Evolutionary conservation across 2,329 filamentous ascomycete genomes (phyloP).

Genomic region (Pezicula radicicola): DNA sequence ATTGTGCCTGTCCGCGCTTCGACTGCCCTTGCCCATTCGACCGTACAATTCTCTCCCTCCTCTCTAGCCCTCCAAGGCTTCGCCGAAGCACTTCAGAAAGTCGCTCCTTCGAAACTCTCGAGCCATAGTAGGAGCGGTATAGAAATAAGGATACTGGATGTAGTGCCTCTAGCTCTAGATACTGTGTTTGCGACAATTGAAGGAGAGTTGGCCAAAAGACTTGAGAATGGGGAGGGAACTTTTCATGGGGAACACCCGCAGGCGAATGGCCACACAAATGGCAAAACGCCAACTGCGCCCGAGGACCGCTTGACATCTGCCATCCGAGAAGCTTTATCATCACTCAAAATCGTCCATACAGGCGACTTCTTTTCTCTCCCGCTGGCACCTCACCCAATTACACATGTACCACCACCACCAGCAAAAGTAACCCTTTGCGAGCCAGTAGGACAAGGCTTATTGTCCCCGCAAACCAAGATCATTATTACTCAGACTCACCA

Average conservation of each 20-base stretch:
- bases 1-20: conserved; percentile 72
- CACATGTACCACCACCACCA: conserved; percentile 78
- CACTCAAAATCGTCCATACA: conserved; percentile 73
- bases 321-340: conserved; percentile 71
- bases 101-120: conserved; percentile 72
- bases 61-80: conserved; percentile 78
- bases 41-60: conserved; percentile 72
- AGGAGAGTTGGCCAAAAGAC: conserved; percentile 71
- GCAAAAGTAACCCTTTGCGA: conserved; percentile 92
- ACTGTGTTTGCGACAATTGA: conserved; percentile 86
- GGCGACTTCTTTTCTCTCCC: conserved; percentile 79
- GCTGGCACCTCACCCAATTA: conserved; percentile 80
- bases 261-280: conserved; percentile 36
- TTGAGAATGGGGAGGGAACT: conserved; percentile 79
- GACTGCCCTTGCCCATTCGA: conserved; percentile 67
- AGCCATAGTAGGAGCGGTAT: conserved; percentile 73
- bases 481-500: conserved; percentile 68
- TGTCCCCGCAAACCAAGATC: conserved; percentile 77
- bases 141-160: conserved; percentile 80
- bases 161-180: conserved; percentile 75
- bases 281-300: conserved; percentile 30
- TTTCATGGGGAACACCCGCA: conserved; percentile 67
- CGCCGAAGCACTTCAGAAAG: conserved; percentile 66
- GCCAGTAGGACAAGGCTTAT: conserved; percentile 82
- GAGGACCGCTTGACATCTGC: conserved; percentile 61